Percentiles rank a stretch among this genome's conserved stretches.
Evolutionary conservation across 108 stramenopile species (phyloP).

Genomic region (Pseudonitzschia delicatissima): DNA sequence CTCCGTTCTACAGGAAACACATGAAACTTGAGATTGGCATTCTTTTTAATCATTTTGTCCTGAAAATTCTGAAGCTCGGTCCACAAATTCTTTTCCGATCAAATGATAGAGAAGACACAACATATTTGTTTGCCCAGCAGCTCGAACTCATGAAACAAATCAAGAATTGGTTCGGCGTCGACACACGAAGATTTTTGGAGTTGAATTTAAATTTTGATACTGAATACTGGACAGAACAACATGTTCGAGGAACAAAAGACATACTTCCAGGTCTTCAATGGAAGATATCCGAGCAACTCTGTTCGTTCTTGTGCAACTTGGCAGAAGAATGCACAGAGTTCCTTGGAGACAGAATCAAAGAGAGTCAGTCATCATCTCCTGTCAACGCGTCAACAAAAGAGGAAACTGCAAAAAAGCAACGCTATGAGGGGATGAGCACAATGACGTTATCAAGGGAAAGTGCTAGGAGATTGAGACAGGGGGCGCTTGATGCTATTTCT

Average conservation of each 20-base stretch:
- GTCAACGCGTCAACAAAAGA: conserved; percentile 8
- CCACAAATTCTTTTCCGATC: conserved; percentile 59
- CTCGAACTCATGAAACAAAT: conserved; percentile 68
- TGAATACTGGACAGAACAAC: conserved; percentile 35
- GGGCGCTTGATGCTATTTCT: conserved; percentile 66
- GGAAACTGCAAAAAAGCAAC: conserved; percentile 10
- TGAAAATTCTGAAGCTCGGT: conserved; percentile 64
- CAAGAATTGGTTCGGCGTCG: conserved; percentile 69
- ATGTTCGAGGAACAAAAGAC: conserved; percentile 22
- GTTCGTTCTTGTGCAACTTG: conserved; percentile 65
- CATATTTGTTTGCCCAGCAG: conserved; percentile 69
- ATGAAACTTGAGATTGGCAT: conserved; percentile 84
- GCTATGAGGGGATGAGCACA: conserved; percentile 23
- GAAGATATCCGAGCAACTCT: conserved; percentile 64
- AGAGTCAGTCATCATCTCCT: conserved; percentile 23
- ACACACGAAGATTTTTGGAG: conserved; percentile 58
- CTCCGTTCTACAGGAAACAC: conserved; percentile 52
- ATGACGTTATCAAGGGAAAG: conserved; percentile 53
- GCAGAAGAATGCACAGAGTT: conserved; percentile 71
- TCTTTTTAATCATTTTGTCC: conserved; percentile 81
- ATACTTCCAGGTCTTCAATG: conserved; percentile 53
- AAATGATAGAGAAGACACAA: conserved; percentile 16
- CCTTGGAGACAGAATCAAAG: conserved; percentile 62
- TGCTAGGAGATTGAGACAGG: conserved; percentile 59
- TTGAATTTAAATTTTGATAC: conserved; percentile 80